Percentiles rank a stretch among this genome's conserved stretches.
Evolutionary conservation across 208 protist species (phyloP).

Genomic region (Porcisia deanei): DNA sequence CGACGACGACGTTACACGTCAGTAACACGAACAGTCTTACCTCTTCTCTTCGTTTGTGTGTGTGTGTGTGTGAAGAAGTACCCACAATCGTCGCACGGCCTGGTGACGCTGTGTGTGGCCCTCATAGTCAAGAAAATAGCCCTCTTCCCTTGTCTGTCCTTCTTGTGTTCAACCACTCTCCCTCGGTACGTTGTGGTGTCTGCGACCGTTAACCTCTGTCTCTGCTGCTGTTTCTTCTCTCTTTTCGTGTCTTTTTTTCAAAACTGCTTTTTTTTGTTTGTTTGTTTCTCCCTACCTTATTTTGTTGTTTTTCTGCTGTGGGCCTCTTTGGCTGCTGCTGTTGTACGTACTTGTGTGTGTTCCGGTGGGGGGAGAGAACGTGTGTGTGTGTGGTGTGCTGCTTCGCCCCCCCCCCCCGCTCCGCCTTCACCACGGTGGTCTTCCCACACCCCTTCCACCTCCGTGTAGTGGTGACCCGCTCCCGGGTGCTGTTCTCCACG

Average conservation of each 20-base stretch:
- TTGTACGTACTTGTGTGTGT: neutral
- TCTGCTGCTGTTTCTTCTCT: neutral
- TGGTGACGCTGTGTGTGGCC: no score
- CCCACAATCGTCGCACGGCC: no score
- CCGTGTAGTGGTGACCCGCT: no score
- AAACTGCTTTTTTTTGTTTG: no score
- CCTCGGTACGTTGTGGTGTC: no score
- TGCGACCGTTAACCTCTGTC: no score
- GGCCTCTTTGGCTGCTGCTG: neutral
- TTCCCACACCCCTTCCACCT: neutral
- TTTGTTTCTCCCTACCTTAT: neutral
- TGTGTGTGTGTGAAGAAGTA: neutral
- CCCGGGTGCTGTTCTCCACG: neutral
- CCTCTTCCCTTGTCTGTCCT: no score
- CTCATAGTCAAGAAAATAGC: no score
- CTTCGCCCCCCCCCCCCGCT: slow-evolving; percentile 5
- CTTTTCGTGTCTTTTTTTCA: slow-evolving; percentile 8
- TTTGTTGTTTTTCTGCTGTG: neutral
- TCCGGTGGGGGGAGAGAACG: no score
- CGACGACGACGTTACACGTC: no score
- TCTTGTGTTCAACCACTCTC: no score
- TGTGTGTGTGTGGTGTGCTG: neutral
- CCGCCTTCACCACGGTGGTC: neutral
- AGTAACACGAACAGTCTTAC: neutral
- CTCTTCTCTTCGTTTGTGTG: neutral